Evolutionary conservation across 139 green algal genomes (phyloP).

Genomic region (Diplosphaera chodatii): DNA sequence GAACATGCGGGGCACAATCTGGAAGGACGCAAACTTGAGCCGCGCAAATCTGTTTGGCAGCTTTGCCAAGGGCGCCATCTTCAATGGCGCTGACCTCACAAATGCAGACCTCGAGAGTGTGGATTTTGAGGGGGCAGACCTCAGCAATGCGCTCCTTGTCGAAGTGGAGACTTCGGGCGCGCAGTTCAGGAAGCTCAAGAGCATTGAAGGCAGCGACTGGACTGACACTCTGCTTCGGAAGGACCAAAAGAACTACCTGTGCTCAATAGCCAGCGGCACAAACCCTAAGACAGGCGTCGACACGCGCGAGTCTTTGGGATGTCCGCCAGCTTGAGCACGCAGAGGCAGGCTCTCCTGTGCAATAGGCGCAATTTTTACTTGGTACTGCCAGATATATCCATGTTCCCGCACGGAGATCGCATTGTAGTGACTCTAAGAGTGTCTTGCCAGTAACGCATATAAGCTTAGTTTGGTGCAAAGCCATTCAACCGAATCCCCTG

Average conservation of each 20-base stretch:
- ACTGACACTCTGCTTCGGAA: constrained; percentile 64
- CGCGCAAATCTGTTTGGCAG: constrained; percentile 48
- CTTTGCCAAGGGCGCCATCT: constrained; percentile 54
- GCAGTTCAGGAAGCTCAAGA: constrained; percentile 42
- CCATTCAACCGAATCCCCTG: too few species aligned
- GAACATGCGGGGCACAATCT: background rate
- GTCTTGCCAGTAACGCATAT: too few species aligned
- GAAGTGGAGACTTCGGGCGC: constrained; percentile 61
- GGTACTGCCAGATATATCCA: too few species aligned
- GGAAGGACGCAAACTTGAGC: constrained; percentile 41
- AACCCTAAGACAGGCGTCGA: constrained; percentile 74
- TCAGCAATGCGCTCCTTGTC: constrained; percentile 63
- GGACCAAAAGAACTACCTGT: constrained; percentile 63
- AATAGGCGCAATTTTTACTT: too few species aligned
- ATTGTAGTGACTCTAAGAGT: too few species aligned
- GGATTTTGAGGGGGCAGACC: constrained; percentile 66
- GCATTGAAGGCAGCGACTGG: constrained; percentile 44
- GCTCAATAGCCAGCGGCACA: constrained; percentile 59
- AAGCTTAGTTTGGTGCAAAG: too few species aligned
- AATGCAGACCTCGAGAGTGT: constrained; percentile 57
- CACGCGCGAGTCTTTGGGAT: constrained; percentile 68
- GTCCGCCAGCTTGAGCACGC: constrained; percentile 27
- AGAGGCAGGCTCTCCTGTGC: too few species aligned
- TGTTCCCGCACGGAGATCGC: too few species aligned
- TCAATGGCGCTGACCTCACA: constrained; percentile 59